Conservation (phyloP, 148 eudicot species). For the Rheum nobile region DNA sequence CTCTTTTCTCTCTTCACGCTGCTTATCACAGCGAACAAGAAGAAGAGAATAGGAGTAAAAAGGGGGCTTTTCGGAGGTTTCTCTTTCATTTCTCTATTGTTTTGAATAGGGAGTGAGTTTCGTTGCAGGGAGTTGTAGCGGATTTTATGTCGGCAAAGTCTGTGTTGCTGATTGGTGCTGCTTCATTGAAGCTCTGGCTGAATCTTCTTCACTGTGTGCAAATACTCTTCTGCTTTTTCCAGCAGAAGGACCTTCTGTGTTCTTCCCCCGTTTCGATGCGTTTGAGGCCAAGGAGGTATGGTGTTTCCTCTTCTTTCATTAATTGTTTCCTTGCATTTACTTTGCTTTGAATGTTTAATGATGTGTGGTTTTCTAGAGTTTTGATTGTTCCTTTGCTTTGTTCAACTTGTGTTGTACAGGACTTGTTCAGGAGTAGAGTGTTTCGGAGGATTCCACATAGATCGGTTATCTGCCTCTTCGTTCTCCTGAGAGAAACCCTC, state of each 20-base stretch:
- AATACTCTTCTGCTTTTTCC: neutral
- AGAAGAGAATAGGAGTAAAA: neutral
- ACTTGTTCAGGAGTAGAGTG: constrained; percentile 12
- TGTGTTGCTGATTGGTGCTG: neutral
- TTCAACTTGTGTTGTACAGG: neutral
- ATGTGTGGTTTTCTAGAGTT: neutral
- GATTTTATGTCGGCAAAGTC: constrained; percentile 12
- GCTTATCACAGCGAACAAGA: neutral
- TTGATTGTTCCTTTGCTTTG: neutral
- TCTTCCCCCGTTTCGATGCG: constrained; percentile 10
- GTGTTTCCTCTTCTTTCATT: neutral
- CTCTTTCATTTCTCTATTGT: neutral
- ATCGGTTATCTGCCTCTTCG: neutral
- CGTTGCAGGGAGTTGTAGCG: constrained; percentile 3
- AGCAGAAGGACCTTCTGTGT: neutral
- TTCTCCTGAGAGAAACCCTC: constrained; percentile 3
- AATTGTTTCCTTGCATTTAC: neutral
- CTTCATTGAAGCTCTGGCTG: constrained; percentile 1
- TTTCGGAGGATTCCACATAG: constrained; percentile 12
- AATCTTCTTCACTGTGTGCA: neutral
- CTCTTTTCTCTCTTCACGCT: neutral
- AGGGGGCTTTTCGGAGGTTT: neutral
- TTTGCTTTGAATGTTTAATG: neutral
- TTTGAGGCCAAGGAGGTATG: constrained; percentile 9
- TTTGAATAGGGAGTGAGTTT: constrained; percentile 1